These are phyloP conservation scores for Rhazya stricta DNA, from an alignment of 257 asterid genomes.

Conservation along the genomic window DNA sequence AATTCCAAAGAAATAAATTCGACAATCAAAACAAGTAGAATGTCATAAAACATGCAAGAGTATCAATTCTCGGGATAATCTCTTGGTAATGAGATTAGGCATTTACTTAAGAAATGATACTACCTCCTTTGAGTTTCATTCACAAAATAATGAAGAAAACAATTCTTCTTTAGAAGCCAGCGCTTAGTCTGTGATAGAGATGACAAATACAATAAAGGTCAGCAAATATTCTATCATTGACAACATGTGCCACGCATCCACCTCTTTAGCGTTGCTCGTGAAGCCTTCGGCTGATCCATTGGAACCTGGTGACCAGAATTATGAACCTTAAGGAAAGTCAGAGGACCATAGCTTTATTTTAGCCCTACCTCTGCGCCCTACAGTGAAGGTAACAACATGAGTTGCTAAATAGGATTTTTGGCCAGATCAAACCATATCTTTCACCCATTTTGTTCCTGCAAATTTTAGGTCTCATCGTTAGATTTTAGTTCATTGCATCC, in stretches of 20 bases:
- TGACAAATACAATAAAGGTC: not conserved
- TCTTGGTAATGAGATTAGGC: no score
- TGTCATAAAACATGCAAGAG: no score
- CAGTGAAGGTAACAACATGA: constrained; percentile 35
- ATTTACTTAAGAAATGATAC: no score
- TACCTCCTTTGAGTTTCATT: no score
- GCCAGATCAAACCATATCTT: constrained; percentile 58
- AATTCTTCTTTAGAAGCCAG: no score
- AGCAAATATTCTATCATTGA: not conserved
- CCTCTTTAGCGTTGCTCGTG: constrained; percentile 55
- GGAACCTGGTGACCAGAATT: constrained; percentile 79
- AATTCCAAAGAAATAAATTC: no score
- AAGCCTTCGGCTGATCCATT: constrained; percentile 70
- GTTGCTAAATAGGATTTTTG: constrained; percentile 32
- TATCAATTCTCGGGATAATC: no score
- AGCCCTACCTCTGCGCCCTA: constrained; percentile 41
- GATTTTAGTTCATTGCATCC: not conserved
- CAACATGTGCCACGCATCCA: constrained; percentile 45
- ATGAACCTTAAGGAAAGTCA: constrained; percentile 53
- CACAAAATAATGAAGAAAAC: not conserved
- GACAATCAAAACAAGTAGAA: no score
- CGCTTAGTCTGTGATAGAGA: not conserved
- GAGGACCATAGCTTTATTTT: constrained; percentile 45
- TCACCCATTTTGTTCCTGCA: constrained; percentile 71
- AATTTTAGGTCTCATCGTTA: not conserved